A percentile compares a stretch with the other conserved stretches of the same genome.
phyloP scores from a whole-genome alignment of 1,284 basidiomycete genomes.

The Uromyces viciae-fabae region DNA sequence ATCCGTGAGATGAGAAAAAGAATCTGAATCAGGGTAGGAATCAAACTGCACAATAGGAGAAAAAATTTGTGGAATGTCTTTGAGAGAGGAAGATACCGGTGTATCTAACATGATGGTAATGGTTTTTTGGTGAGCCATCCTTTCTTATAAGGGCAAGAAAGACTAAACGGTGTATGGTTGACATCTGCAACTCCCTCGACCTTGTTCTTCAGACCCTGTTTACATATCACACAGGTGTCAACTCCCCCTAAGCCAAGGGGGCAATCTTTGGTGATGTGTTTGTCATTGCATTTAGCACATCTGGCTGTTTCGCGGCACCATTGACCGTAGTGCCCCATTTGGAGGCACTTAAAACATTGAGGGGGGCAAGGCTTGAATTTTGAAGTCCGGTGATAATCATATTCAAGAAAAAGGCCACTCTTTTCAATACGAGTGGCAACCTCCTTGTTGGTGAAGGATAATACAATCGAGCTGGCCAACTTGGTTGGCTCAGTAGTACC shows the following conservation, averaged over 20 bases:
- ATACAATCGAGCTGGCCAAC: neutral
- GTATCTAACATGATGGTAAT: neutral
- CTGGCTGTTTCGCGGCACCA: neutral
- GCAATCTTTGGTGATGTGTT: neutral
- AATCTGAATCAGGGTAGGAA: neutral
- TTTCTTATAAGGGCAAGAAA: neutral
- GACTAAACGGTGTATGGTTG: neutral
- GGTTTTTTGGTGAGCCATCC: neutral
- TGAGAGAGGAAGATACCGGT: neutral
- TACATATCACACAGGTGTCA: neutral
- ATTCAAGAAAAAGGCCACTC: neutral
- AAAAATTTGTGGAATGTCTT: too few species aligned
- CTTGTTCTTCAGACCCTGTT: neutral
- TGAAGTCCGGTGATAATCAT: neutral
- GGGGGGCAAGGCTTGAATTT: neutral
- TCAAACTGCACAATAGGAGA: too few species aligned
- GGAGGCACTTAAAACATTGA: neutral
- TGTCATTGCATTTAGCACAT: constrained; percentile 5
- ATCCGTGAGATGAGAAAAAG: neutral
- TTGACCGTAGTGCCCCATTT: neutral
- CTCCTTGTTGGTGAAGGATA: neutral
- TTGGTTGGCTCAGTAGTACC: neutral
- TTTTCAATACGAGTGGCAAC: neutral
- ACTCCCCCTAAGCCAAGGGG: neutral
- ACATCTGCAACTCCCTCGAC: neutral